Conservation (phyloP, 139 green algal genomes). For the Desmodesmus armatus region DNA sequence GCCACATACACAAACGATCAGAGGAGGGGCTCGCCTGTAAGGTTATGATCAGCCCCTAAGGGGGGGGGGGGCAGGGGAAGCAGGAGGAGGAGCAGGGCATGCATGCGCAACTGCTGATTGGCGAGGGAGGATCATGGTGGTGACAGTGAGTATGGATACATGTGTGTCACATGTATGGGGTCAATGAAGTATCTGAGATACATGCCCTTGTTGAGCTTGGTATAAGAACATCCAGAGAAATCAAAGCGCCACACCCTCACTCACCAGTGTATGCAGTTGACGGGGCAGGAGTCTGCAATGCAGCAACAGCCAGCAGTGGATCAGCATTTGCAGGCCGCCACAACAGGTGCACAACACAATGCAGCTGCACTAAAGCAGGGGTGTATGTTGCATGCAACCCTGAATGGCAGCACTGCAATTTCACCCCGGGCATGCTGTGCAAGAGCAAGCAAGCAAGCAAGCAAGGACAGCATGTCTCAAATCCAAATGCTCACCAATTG, state of each 20-base stretch:
- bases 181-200: too few relatives aligned
- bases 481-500: slow-evolving; percentile 51
- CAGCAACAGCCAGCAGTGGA: too few relatives aligned
- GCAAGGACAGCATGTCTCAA: background rate
- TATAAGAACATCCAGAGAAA: background rate
- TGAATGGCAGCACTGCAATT: background rate
- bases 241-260: background rate
- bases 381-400: background rate
- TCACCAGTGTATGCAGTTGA: slow-evolving; percentile 86
- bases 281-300: slow-evolving; percentile 77
- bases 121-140: too few relatives aligned
- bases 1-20: too few relatives aligned
- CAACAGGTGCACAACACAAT: background rate
- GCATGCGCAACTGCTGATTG: too few relatives aligned
- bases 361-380: too few relatives aligned
- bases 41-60: too few relatives aligned
- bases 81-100: too few relatives aligned
- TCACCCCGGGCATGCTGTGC: background rate
- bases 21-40: too few relatives aligned
- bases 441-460: background rate
- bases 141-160: too few relatives aligned
- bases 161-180: too few relatives aligned
- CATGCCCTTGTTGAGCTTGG: background rate
- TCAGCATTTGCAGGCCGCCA: background rate
- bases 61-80: too few relatives aligned